Base-by-base conservation (phyloP, 192 early-diverging fungal species). In the Coemansia sp. region DNA sequence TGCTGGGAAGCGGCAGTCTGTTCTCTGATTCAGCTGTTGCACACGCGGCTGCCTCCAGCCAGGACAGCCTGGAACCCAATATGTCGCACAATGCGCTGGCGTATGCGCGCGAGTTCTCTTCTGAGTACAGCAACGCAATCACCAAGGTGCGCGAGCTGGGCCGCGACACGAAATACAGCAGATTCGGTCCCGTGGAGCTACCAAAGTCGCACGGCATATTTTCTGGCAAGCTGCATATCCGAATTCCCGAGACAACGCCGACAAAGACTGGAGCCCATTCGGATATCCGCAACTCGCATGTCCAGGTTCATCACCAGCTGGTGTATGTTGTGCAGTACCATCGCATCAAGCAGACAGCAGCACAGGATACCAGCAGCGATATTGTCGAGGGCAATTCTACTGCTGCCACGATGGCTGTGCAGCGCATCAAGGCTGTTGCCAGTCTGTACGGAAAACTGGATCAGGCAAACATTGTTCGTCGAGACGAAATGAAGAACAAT, bases 291-390 rank as follows among this genome's bases (percentile, higher is more conserved):
- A 81, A 81, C 64, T 81, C 73, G 59, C 78, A 81, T 43, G 69
- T 81, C 41, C 78, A 81, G 42, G 47, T 81, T 0, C 78, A 76
- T 49, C 78, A 81, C 64, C 78, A 81, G 67, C 66, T 81, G 15
- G 72, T 67, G 22, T 81, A 81, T 43, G 67, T 66, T 37, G 63
- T 81, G n/a, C 67, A 72, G 47, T 81, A 80, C 59, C 61, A 60
- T 13, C 49, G 49, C 49, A 37, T 41, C 15, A 58, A 36, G 12
- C 12, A 48, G 41, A 51, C 26, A 36, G 6, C 46, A 47, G 1
- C 56, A 1, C 5, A 10, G 8, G 56, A n/a, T 1, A 16, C 11
- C 12, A 46, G 21, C 6, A 41, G 37, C 19, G 47, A 63, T 42
- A 40, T 42, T 41, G 41, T 52, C 43, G 42, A 62, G 61, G 57